Evolutionary conservation across 2,329 filamentous ascomycete species (phyloP), one percentile per base, ranked within the genome.

Genomic region (Beauveria caledonica): DNA sequence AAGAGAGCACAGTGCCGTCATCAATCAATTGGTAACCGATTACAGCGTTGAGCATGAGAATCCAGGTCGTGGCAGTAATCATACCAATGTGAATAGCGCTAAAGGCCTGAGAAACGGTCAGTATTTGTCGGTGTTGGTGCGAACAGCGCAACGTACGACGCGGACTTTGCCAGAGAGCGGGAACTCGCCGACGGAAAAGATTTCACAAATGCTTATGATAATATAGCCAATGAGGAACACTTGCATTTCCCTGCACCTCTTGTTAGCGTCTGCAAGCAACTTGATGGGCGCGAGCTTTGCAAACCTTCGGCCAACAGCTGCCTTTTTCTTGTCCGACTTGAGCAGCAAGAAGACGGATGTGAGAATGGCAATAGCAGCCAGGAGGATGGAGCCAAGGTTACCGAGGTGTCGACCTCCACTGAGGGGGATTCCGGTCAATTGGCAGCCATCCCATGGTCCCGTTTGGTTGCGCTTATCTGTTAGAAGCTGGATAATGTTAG

Each of bases 11-110:
- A 0, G 94, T 99, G 52, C 94, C 94, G 68, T 99, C 94, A 66
- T 99, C 94, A 49, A 97, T 79, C 23, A 97, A 77, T 72, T 99
- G 94, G 73, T 90, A 99, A 50, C 94, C 94, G 50, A 99, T 91
- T 5, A 95, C 77, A 4, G 90, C 92, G 70, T 97, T 97, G 66
- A 97, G 81, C 76, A 97, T 84, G 5, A 99, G 81, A 39, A 96
- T 86, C 93, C 93, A 99, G 52, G 86, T 83, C 1, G 92, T 92
- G 17, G 93, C 90, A 60, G 89, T 84, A 62, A 99, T 96, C 65
- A 92, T 85, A 62, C 90, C 94, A 62, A 99, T 84, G 72, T 99
- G 94, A 44, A 94, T 87, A 39, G 89, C 92, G 15, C 89, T 90
- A 71, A 99, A 99, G 9, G 84, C 90, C 89, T 93, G 62, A 19